Percentiles rank a stretch among this genome's conserved stretches.
phyloP scores from a whole-genome alignment of 495 filamentous ascomycete genomes.

The Penicillium salamii region DNA sequence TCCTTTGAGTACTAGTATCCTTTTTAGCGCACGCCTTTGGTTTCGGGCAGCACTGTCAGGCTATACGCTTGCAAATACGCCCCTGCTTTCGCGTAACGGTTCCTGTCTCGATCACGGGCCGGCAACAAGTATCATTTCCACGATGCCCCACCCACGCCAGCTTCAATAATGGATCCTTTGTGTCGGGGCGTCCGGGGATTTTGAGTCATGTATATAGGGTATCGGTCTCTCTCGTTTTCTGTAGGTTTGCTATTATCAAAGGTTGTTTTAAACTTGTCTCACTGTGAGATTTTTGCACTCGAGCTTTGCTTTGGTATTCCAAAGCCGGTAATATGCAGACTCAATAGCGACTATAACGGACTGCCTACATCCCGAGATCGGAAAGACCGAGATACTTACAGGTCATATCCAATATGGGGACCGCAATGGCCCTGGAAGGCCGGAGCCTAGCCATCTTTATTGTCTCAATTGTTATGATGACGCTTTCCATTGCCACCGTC shows the following conservation, averaged over 20 bases:
- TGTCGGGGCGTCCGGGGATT: neutral
- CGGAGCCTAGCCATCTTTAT: slow-evolving; percentile 17
- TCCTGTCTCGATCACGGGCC: neutral
- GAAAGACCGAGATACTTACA: too few species aligned
- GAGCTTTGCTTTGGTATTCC: too few species aligned
- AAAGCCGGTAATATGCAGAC: too few species aligned
- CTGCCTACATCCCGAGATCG: too few species aligned
- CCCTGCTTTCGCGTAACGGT: neutral
- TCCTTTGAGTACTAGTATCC: neutral
- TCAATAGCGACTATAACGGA: too few species aligned
- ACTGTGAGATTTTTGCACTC: too few species aligned
- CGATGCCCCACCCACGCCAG: neutral
- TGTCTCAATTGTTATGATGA: slow-evolving; percentile 17
- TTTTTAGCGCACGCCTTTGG: slow-evolving; percentile 1
- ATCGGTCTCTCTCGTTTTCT: neutral
- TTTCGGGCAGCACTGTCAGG: neutral
- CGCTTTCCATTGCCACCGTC: slow-evolving; percentile 16
- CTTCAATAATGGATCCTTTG: neutral
- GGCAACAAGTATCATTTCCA: neutral
- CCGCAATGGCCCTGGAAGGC: slow-evolving; percentile 6
- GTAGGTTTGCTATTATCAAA: too few species aligned
- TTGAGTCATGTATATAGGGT: neutral
- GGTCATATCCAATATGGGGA: neutral
- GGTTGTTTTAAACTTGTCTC: too few species aligned
- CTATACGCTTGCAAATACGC: too few species aligned